Conservation (phyloP, 2,329 filamentous ascomycete genomes). For the Aspergillaceae sp. region DNA sequence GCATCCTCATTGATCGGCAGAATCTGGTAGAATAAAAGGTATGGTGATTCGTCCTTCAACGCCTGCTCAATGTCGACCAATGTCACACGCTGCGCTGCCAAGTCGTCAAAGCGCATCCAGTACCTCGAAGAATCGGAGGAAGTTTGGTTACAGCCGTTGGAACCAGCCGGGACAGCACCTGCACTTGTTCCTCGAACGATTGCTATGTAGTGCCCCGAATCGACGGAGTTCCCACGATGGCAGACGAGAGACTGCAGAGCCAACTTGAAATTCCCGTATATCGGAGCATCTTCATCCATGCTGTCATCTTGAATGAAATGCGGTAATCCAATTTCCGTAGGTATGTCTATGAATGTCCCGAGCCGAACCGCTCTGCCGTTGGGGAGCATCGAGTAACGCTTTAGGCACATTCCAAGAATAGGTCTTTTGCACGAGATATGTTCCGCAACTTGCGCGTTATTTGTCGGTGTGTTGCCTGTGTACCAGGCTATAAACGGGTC, state of each 20-base stretch:
- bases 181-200: constrained; percentile 65
- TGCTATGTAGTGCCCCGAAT: constrained; percentile 86
- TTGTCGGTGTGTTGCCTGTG: constrained; percentile 55
- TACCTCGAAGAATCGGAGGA: constrained; percentile 58
- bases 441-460: constrained; percentile 73
- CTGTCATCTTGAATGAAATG: constrained; percentile 82
- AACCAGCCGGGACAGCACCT: constrained; percentile 18
- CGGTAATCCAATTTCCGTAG: constrained; percentile 70
- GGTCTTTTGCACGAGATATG: constrained; percentile 78
- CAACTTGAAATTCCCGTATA: constrained; percentile 87
- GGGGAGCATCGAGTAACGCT: constrained; percentile 71
- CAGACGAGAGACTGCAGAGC: constrained; percentile 87
- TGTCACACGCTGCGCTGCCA: constrained; percentile 62
- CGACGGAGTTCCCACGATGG: constrained; percentile 74
- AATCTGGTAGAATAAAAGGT: constrained; percentile 91
- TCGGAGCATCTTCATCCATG: constrained; percentile 54
- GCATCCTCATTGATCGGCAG: constrained; percentile 69
- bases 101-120: constrained; percentile 90
- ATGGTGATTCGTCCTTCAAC: constrained; percentile 79
- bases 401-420: constrained; percentile 84
- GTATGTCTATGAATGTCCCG: constrained; percentile 84
- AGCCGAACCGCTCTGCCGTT: constrained; percentile 62
- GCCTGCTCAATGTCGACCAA: constrained; percentile 71
- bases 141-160: constrained; percentile 17
- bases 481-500: constrained; percentile 63